Evolutionary conservation across 208 protist species (phyloP).

Genomic region (Phytomonas sp.): DNA sequence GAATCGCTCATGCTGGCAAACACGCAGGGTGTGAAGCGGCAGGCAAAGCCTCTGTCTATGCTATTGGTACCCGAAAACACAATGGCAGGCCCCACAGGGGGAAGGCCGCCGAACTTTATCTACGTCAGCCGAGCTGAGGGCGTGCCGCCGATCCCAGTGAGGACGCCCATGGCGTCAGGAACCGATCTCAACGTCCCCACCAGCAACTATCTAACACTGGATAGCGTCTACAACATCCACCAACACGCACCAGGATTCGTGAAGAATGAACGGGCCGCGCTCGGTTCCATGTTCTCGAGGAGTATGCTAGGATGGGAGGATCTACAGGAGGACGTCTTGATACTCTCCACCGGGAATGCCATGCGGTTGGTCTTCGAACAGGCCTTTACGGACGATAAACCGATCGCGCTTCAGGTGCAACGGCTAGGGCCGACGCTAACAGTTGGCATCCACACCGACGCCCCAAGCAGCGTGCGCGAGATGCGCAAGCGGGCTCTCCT

Average conservation of each 20-base stretch:
- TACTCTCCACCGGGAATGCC: constrained; percentile 66
- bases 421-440: constrained; percentile 61
- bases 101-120: constrained; percentile 27
- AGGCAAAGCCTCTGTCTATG: constrained; percentile 2
- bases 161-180: constrained; percentile 29
- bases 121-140: constrained; percentile 58
- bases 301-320: constrained; percentile 55
- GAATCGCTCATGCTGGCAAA: constrained; percentile 2
- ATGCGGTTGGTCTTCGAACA: constrained; percentile 64
- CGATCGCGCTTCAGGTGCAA: constrained; percentile 47
- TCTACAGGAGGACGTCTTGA: constrained; percentile 31
- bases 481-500: constrained; percentile 55
- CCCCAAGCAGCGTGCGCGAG: constrained; percentile 32
- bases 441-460: constrained; percentile 38
- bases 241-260: constrained; percentile 73
- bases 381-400: constrained; percentile 33
- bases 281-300: constrained; percentile 43
- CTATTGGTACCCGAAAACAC: neutral
- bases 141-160: constrained; percentile 52
- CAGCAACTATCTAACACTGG: constrained; percentile 63
- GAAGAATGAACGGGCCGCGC: constrained; percentile 47
- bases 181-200: constrained; percentile 68
- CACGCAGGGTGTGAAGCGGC: neutral
- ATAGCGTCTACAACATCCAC: constrained; percentile 60
- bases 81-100: constrained; percentile 1